Percentiles rank a stretch among this genome's conserved stretches.
Evolutionary conservation across 2,329 filamentous ascomycete species (phyloP).

Genomic region (Sphaerulina populicola): DNA sequence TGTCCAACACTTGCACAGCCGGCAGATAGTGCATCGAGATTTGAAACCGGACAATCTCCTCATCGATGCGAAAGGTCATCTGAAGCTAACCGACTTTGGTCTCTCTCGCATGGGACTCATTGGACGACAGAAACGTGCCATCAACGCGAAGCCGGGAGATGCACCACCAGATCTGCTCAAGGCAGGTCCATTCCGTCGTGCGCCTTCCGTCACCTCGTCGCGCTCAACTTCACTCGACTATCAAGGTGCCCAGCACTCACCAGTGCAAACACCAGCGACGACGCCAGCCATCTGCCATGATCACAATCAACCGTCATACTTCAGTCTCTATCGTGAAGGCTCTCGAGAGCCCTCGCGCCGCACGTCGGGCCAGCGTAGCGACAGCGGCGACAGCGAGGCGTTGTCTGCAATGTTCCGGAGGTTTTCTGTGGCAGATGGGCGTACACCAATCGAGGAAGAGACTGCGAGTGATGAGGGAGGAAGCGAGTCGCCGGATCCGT

Average conservation of each 20-base stretch:
- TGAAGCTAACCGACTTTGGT: constrained; percentile 96
- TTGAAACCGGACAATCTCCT: constrained; percentile 94
- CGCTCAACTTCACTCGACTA: constrained; percentile 90
- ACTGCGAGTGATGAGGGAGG: constrained; percentile 61
- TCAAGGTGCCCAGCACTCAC: constrained; percentile 64
- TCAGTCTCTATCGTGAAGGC: constrained; percentile 61
- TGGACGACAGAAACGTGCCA: constrained; percentile 86
- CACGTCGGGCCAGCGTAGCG: constrained; percentile 75
- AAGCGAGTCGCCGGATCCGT: constrained; percentile 65
- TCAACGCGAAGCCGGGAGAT: constrained; percentile 69
- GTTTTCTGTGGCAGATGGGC: constrained; percentile 50
- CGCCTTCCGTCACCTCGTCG: constrained; percentile 78
- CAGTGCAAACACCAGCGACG: constrained; percentile 75
- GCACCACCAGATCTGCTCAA: constrained; percentile 88
- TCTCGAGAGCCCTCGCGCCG: constrained; percentile 54
- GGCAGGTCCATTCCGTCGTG: constrained; percentile 79
- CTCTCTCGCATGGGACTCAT: constrained; percentile 95
- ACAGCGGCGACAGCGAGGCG: constrained; percentile 83
- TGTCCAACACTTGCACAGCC: constrained; percentile 87
- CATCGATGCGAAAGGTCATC: constrained; percentile 91
- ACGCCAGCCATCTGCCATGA: constrained; percentile 61
- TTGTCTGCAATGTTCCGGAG: constrained; percentile 71
- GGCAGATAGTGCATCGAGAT: constrained; percentile 93
- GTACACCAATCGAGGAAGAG: constrained; percentile 65
- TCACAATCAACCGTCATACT: constrained; percentile 76